Percentiles rank a stretch among this genome's conserved stretches.
These are phyloP conservation scores for Thermomyces lanuginosus DNA, from an alignment of 2,329 filamentous ascomycete species.

Conservation along the genomic window DNA sequence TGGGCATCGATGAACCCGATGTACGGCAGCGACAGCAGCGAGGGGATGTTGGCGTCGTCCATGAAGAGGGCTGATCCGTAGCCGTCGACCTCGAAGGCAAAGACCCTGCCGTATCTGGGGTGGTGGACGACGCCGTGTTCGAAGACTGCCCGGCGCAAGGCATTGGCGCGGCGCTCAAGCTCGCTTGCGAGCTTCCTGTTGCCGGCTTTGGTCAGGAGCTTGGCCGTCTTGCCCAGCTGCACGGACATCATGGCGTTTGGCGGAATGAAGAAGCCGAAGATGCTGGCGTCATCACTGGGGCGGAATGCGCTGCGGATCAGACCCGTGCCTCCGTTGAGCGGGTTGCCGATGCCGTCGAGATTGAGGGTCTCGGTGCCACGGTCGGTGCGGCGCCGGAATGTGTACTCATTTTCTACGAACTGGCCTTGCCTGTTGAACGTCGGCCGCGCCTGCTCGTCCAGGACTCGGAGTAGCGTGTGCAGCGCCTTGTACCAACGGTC, in stretches of 20 bases:
- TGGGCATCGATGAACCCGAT: conserved; percentile 41
- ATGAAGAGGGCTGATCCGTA: conserved; percentile 46
- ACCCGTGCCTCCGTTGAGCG: conserved; percentile 66
- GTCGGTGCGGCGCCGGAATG: conserved; percentile 66
- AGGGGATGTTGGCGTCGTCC: conserved; percentile 52
- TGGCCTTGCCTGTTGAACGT: conserved; percentile 60
- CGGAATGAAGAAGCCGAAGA: conserved; percentile 85
- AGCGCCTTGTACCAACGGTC: conserved; percentile 64
- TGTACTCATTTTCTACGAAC: conserved; percentile 62
- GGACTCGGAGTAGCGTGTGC: conserved; percentile 53
- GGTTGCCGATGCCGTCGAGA: conserved; percentile 74
- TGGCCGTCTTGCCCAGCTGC: conserved; percentile 60
- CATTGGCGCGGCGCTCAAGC: conserved; percentile 41
- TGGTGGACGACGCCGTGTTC: conserved; percentile 56
- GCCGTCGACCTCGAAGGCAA: conserved; percentile 50
- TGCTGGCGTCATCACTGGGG: conserved; percentile 88
- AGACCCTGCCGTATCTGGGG: conserved; percentile 39
- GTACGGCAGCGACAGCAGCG: conserved; percentile 42
- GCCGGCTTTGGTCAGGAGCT: conserved; percentile 44
- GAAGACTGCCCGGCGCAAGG: conserved; percentile 61
- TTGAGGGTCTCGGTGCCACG: conserved; percentile 79
- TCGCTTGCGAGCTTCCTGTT: conserved; percentile 35
- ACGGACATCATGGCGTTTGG: conserved; percentile 93
- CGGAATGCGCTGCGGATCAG: conserved; percentile 83
- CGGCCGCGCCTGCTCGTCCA: conserved; percentile 61